A percentile compares a stretch with the other conserved stretches of the same genome.
phyloP scores from a whole-genome alignment of 2,329 filamentous ascomycete species.

The Lecanicillium sp. region DNA sequence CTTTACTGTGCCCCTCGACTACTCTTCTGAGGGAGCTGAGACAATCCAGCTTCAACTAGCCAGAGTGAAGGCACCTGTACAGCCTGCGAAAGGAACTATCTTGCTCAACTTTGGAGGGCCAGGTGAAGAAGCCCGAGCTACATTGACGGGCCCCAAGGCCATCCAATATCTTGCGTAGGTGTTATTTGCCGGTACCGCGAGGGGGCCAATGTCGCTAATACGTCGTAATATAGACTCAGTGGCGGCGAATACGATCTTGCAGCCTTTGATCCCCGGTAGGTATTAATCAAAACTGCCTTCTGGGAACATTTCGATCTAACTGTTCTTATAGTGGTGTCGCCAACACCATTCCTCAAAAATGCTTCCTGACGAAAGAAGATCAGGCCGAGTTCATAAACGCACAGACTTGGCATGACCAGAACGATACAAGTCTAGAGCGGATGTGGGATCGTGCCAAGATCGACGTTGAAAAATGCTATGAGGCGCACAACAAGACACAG shows the following conservation, averaged over 20 bases:
- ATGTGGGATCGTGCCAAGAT: slow-evolving; percentile 12
- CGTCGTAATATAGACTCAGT: no score
- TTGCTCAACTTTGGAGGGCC: slow-evolving; percentile 23
- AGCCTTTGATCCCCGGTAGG: slow-evolving; percentile 20
- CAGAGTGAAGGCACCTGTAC: slow-evolving; percentile 8
- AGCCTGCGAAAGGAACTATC: slow-evolving; percentile 20
- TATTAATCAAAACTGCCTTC: background rate
- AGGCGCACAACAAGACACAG: slow-evolving; percentile 13
- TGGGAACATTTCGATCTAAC: slow-evolving; percentile 13
- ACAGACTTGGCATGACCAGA: no score
- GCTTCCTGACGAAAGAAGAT: no score
- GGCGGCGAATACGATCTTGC: slow-evolving; percentile 19
- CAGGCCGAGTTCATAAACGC: no score
- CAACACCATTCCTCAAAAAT: no score
- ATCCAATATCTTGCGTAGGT: no score
- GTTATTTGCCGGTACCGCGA: no score
- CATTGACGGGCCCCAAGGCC: no score
- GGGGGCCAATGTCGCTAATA: slow-evolving; percentile 14
- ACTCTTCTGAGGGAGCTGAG: slow-evolving; percentile 8
- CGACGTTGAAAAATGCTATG: slow-evolving; percentile 15
- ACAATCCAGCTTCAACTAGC: slow-evolving; percentile 8
- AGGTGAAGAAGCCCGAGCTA: slow-evolving; percentile 3
- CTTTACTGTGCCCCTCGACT: slow-evolving; percentile 12
- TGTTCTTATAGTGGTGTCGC: slow-evolving; percentile 10
- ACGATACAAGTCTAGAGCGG: no score